phyloP scores from a whole-genome alignment of 2,329 filamentous ascomycete species.

The Amesomyces nigricolor region DNA sequence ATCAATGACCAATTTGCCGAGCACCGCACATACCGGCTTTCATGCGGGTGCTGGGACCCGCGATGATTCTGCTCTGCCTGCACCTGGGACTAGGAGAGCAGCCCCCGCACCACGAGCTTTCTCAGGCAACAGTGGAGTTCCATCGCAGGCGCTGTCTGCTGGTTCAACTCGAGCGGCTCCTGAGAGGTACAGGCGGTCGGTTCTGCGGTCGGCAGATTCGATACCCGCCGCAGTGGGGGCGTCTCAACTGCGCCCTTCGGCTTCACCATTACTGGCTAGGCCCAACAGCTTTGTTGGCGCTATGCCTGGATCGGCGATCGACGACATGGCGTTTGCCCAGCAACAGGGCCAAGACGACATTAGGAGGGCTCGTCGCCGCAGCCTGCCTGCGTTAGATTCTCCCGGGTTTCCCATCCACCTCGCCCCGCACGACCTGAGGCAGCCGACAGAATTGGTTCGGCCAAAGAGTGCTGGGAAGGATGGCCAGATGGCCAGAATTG shows the following conservation, averaged over 20 bases:
- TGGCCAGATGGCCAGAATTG: slow-evolving; percentile 34
- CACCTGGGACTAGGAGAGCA: slow-evolving; percentile 38
- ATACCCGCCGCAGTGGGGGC: slow-evolving; percentile 22
- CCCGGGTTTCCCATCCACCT: slow-evolving; percentile 37
- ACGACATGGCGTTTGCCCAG: slow-evolving; percentile 63
- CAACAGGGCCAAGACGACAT: slow-evolving; percentile 57
- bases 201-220: slow-evolving; percentile 51
- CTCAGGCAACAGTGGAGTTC: slow-evolving; percentile 33
- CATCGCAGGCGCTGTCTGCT: slow-evolving; percentile 49
- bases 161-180: slow-evolving; percentile 62
- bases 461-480: slow-evolving; percentile 35
- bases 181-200: slow-evolving; percentile 73
- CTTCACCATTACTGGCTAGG: slow-evolving; percentile 37
- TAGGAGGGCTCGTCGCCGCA: slow-evolving; percentile 75
- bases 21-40: slow-evolving; percentile 33
- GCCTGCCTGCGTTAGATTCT: slow-evolving; percentile 63
- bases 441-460: slow-evolving; percentile 32
- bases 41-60: slow-evolving; percentile 40
- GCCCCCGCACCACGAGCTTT: slow-evolving; percentile 39
- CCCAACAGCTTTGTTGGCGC: slow-evolving; percentile 49
- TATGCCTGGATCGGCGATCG: slow-evolving; percentile 48
- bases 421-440: slow-evolving; percentile 35
- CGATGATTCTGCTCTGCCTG: slow-evolving; percentile 47
- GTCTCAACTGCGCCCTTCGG: slow-evolving; percentile 34
- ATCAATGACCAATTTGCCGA: slow-evolving; percentile 38